phyloP scores from a whole-genome alignment of 495 filamentous ascomycete species.

The Tuber aestivum region DNA sequence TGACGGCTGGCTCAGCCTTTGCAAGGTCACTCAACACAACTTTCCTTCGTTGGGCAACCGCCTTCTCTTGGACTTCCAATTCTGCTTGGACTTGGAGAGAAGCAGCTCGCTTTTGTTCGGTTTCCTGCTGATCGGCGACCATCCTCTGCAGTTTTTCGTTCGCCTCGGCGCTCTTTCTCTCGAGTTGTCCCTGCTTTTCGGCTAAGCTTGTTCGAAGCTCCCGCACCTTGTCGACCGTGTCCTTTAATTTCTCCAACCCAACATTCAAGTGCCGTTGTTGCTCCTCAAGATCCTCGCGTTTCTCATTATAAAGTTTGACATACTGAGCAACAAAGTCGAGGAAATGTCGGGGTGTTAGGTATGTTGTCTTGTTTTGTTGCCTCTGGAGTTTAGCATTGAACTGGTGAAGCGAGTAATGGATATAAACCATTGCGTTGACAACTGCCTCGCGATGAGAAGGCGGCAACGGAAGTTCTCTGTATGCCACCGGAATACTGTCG shows the following conservation, averaged over 20 bases:
- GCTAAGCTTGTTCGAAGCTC: slow-evolving; percentile 85
- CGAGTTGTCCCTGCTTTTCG: slow-evolving; percentile 85
- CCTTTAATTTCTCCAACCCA: slow-evolving; percentile 92
- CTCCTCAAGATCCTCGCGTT: slow-evolving; percentile 95
- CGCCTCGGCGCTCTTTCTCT: slow-evolving; percentile 88
- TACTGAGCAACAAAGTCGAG: slow-evolving; percentile 98
- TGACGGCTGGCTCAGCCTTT: slow-evolving; percentile 84
- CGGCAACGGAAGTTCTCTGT: slow-evolving; percentile 74
- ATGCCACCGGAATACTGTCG: slow-evolving; percentile 85
- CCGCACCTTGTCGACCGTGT: slow-evolving; percentile 95
- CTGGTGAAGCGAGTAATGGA: slow-evolving; percentile 84
- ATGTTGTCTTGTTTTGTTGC: slow-evolving; percentile 84
- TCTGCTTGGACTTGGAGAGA: slow-evolving; percentile 83
- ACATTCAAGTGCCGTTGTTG: slow-evolving; percentile 97
- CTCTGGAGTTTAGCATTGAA: slow-evolving; percentile 86
- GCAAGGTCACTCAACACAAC: slow-evolving; percentile 84
- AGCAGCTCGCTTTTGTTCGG: slow-evolving; percentile 79
- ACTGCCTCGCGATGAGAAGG: slow-evolving; percentile 84
- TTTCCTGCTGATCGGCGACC: slow-evolving; percentile 93
- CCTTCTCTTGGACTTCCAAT: slow-evolving; percentile 80
- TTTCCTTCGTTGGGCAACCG: slow-evolving; percentile 75
- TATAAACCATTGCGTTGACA: slow-evolving; percentile 96
- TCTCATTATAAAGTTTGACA: slow-evolving; percentile 95
- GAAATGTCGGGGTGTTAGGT: slow-evolving; percentile 92
- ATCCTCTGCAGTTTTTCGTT: slow-evolving; percentile 96